Evolutionary conservation across 768 basidiomycete species (phyloP).

Genomic region (Collybia sordida): DNA sequence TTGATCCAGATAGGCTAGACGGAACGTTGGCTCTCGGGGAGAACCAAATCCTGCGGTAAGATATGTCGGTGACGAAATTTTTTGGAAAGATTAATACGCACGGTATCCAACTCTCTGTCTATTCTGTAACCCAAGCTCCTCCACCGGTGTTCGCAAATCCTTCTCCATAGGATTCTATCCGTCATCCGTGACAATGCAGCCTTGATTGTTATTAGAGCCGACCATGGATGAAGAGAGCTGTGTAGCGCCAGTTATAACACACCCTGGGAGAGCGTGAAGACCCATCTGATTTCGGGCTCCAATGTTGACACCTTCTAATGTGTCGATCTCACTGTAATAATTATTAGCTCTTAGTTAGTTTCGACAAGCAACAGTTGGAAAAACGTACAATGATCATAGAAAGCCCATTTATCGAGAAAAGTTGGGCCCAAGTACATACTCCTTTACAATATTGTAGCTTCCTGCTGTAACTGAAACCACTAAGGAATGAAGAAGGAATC

Average conservation of each 20-base stretch:
- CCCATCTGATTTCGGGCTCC: slow-evolving; percentile 64
- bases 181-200: slow-evolving; percentile 62
- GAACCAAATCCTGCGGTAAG: slow-evolving; percentile 55
- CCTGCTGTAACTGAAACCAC: slow-evolving; percentile 9
- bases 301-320: slow-evolving; percentile 79
- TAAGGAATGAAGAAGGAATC: too few relatives aligned
- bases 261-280: slow-evolving; percentile 67
- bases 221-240: slow-evolving; percentile 50
- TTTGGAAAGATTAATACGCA: slow-evolving; percentile 27
- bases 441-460: slow-evolving; percentile 50
- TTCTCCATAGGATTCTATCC: slow-evolving; percentile 57
- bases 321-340: slow-evolving; percentile 62
- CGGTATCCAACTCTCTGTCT: slow-evolving; percentile 65
- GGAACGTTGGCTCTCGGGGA: slow-evolving; percentile 54
- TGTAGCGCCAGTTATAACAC: slow-evolving; percentile 47
- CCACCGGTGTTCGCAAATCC: slow-evolving; percentile 67
- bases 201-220: slow-evolving; percentile 57
- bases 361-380: not conserved
- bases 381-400: slow-evolving; percentile 54
- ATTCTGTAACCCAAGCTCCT: slow-evolving; percentile 76
- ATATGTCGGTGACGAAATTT: too few relatives aligned
- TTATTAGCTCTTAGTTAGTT: slow-evolving; percentile 1
- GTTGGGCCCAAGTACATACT: slow-evolving; percentile 59
- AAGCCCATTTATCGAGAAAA: slow-evolving; percentile 72
- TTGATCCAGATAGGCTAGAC: slow-evolving; percentile 37